Conservation (phyloP, 1,284 basidiomycete genomes). For the Heliocybe sulcata region DNA sequence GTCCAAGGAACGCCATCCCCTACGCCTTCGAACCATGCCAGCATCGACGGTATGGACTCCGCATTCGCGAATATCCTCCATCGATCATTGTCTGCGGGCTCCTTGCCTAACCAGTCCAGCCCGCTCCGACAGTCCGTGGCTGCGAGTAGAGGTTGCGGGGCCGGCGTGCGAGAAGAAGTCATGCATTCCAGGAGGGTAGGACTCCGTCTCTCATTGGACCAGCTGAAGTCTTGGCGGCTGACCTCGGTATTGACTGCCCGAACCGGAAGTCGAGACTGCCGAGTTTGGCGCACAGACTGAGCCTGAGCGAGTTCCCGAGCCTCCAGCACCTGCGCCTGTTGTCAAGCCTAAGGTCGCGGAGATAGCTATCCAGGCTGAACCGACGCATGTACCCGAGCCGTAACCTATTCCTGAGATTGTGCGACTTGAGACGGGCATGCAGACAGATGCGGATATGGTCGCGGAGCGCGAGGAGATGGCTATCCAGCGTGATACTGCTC, state of each 20-base stretch:
- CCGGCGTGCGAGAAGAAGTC: slow-evolving; percentile 51
- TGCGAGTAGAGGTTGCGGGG: slow-evolving; percentile 36
- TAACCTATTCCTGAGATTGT: slow-evolving; percentile 15
- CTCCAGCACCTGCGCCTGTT: slow-evolving; percentile 20
- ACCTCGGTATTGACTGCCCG: slow-evolving; percentile 43
- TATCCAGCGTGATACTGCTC: slow-evolving; percentile 28
- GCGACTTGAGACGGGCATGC: slow-evolving; percentile 38
- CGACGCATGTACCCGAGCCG: slow-evolving; percentile 26
- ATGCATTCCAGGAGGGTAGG: slow-evolving; percentile 56
- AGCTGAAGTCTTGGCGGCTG: slow-evolving; percentile 61
- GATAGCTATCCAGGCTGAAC: slow-evolving; percentile 38
- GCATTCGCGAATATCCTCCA: slow-evolving; percentile 70
- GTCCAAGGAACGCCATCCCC: slow-evolving; percentile 34
- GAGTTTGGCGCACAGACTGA: slow-evolving; percentile 60
- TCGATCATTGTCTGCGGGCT: slow-evolving; percentile 47
- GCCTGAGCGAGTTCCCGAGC: slow-evolving; percentile 1
- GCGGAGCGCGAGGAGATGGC: slow-evolving; percentile 26
- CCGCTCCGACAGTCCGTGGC: slow-evolving; percentile 51
- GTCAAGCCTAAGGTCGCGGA: slow-evolving; percentile 18
- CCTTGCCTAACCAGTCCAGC: slow-evolving; percentile 39
- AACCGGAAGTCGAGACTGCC: slow-evolving; percentile 38
- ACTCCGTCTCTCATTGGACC: slow-evolving; percentile 62
- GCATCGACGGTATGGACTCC: slow-evolving; percentile 81
- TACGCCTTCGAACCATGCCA: slow-evolving; percentile 46
- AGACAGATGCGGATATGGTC: slow-evolving; percentile 36